Percentiles rank a stretch among this genome's conserved stretches.
These are phyloP conservation scores for Sporothrix dimorphospora DNA, from an alignment of 2,329 filamentous ascomycete genomes.

Conservation along the genomic window DNA sequence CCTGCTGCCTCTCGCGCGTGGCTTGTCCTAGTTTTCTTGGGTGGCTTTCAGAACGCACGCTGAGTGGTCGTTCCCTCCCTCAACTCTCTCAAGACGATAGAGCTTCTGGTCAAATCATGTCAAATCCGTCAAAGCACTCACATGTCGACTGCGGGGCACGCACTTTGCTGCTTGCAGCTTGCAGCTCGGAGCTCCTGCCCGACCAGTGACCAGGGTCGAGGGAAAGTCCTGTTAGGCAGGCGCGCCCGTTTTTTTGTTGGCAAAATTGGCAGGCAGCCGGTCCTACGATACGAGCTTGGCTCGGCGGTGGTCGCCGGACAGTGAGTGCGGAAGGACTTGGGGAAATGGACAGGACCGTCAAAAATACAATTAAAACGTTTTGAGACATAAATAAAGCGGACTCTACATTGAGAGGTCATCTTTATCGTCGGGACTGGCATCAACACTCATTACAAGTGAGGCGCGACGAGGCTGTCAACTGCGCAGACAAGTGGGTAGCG, in stretches of 20 bases:
- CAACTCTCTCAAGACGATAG: background rate
- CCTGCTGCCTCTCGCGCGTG: background rate
- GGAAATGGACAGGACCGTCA: no score
- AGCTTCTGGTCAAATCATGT: no score
- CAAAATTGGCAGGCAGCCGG: background rate
- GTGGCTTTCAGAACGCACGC: background rate
- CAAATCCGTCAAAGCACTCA: background rate
- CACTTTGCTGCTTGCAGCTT: background rate
- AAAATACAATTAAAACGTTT: no score
- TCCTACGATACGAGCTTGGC: background rate
- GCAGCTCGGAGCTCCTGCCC: constrained; percentile 1
- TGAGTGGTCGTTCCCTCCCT: background rate
- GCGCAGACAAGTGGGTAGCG: constrained; percentile 19
- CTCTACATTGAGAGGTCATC: background rate
- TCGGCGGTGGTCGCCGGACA: constrained; percentile 1
- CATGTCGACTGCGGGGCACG: background rate
- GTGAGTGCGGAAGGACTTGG: background rate
- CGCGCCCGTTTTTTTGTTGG: background rate
- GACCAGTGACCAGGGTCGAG: background rate
- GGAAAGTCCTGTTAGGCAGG: constrained; percentile 15
- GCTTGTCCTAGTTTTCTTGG: background rate
- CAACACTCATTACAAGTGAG: background rate
- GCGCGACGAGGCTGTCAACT: constrained; percentile 22
- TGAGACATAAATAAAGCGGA: background rate
- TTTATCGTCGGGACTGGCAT: background rate